These are phyloP conservation scores for Agrostemma githago DNA, from an alignment of 148 eudicot genomes.

Conservation along the genomic window DNA sequence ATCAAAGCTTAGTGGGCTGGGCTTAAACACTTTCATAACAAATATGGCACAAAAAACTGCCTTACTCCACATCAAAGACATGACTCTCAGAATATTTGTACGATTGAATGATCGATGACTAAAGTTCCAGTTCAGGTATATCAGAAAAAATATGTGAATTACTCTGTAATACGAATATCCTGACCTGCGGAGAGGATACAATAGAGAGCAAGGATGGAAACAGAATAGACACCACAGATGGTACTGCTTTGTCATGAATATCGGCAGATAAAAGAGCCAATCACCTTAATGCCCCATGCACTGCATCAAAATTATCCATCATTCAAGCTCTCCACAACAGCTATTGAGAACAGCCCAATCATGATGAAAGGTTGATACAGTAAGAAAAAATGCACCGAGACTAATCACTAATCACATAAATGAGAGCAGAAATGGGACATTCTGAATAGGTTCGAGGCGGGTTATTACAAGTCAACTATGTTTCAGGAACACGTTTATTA, in stretches of 20 bases:
- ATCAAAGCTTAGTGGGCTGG: not conserved
- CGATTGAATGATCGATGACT: not conserved
- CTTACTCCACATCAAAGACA: not conserved
- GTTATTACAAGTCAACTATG: not conserved
- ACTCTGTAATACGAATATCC: constrained; percentile 8
- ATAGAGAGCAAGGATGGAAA: constrained; percentile 78
- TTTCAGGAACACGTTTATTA: not conserved
- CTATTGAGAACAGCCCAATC: not conserved
- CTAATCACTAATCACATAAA: not conserved
- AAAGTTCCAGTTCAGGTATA: constrained; percentile 1
- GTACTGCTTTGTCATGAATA: constrained; percentile 80
- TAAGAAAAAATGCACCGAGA: not conserved
- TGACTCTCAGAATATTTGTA: not conserved
- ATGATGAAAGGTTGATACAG: not conserved
- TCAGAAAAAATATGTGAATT: too few relatives aligned
- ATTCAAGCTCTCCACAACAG: constrained; percentile 8
- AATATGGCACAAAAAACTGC: not conserved
- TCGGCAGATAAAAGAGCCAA: constrained; percentile 79
- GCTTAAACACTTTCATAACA: not conserved
- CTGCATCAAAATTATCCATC: constrained; percentile 37
- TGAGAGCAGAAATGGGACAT: not conserved
- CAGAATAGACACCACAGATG: constrained; percentile 66
- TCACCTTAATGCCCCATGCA: constrained; percentile 92
- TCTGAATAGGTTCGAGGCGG: not conserved
- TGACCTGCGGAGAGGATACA: constrained; percentile 89